Evolutionary conservation across 345 rosid species (phyloP).

Genomic region (Ceriops tagal): DNA sequence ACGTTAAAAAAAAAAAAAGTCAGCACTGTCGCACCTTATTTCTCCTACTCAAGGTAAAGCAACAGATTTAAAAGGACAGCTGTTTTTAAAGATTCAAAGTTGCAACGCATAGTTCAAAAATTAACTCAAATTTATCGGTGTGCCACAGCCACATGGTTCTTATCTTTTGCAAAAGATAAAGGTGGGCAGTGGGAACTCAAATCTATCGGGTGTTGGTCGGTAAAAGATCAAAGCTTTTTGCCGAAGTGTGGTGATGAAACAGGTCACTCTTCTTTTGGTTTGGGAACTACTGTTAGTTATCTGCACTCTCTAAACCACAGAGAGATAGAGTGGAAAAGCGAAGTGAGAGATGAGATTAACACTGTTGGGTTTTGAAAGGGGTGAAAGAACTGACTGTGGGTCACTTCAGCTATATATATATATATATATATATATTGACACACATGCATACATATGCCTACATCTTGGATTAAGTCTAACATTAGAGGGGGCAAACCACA

Average conservation of each 20-base stretch:
- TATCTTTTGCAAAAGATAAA: not conserved
- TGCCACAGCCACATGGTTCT: too few relatives aligned
- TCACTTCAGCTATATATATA: constrained; percentile 36
- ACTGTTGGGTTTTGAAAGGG: constrained; percentile 21
- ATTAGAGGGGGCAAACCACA: too few relatives aligned
- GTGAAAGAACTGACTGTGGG: constrained; percentile 48
- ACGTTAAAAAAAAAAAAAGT: too few relatives aligned
- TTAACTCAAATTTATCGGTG: too few relatives aligned
- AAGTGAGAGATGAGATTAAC: constrained; percentile 2
- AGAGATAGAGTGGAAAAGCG: not conserved
- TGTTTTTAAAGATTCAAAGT: too few relatives aligned
- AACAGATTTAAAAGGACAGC: too few relatives aligned
- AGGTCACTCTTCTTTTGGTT: not conserved
- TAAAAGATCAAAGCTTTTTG: not conserved
- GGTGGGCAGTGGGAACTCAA: not conserved
- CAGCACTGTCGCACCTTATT: too few relatives aligned
- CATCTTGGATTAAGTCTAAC: too few relatives aligned
- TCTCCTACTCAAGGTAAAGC: too few relatives aligned
- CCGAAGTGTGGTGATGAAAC: not conserved
- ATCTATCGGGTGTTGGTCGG: not conserved
- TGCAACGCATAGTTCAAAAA: too few relatives aligned
- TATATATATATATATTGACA: too few relatives aligned
- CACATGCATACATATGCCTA: not conserved
- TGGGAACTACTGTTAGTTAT: constrained; percentile 5
- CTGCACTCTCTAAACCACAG: too few relatives aligned